phyloP scores from a whole-genome alignment of 441 rosid genomes.

The Gossypium armourianum region DNA sequence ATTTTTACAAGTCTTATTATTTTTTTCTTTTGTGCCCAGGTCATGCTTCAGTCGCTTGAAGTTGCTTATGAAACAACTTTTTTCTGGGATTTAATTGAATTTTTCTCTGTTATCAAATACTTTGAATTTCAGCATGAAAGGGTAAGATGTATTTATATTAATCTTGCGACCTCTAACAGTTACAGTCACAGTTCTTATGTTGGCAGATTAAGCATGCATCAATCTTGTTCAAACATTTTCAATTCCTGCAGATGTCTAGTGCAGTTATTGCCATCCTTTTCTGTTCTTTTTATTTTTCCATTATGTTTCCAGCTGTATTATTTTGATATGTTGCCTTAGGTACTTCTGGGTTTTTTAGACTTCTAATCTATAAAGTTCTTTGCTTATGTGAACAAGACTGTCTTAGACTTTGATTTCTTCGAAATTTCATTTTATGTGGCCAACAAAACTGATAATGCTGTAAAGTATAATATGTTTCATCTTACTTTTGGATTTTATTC shows the following conservation, averaged over 20 bases:
- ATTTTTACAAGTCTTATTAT: neutral
- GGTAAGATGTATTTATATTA: slow-evolving; percentile 34
- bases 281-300: neutral
- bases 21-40: slow-evolving; percentile 32
- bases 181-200: slow-evolving; percentile 1
- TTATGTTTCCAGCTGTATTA: neutral
- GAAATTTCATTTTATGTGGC: neutral
- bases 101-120: slow-evolving; percentile 39
- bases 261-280: neutral
- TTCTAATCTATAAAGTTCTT: neutral
- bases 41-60: slow-evolving; percentile 50
- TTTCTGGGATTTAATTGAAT: slow-evolving; percentile 33
- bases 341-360: neutral
- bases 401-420: neutral
- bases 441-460: neutral
- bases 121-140: slow-evolving; percentile 60
- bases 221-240: neutral
- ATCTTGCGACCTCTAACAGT: neutral
- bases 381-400: neutral
- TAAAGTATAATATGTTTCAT: neutral
- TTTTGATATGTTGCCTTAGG: neutral
- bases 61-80: slow-evolving; percentile 43
- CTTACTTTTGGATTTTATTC: neutral
- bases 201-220: neutral
- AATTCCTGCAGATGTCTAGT: neutral